Conservation (phyloP, 2,329 filamentous ascomycete genomes). For the Ceratocystis cubensis region DNA sequence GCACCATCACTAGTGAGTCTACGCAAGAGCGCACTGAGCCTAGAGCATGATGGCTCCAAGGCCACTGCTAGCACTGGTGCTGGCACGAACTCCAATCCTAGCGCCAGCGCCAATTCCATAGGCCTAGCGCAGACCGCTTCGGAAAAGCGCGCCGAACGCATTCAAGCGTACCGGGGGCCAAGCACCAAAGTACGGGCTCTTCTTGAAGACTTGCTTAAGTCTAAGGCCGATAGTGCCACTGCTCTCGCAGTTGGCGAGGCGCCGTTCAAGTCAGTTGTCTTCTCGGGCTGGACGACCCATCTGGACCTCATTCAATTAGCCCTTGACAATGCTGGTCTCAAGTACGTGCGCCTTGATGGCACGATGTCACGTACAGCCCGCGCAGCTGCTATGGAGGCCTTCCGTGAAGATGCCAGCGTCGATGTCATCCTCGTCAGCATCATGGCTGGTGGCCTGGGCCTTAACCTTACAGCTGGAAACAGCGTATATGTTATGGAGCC, state of each 20-base stretch:
- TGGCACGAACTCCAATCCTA: conserved; percentile 19
- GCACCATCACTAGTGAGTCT: conserved; percentile 54
- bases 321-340: conserved; percentile 53
- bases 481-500: conserved; percentile 96
- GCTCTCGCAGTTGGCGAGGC: conserved; percentile 44
- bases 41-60: conserved; percentile 43
- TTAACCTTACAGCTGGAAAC: conserved; percentile 78
- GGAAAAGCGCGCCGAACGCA: conserved; percentile 23
- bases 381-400: conserved; percentile 60
- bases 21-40: conserved; percentile 45
- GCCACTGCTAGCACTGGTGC: conserved; percentile 25
- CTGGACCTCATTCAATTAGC: conserved; percentile 84
- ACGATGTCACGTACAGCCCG: conserved; percentile 69
- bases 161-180: conserved; percentile 62
- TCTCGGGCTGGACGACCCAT: conserved; percentile 92
- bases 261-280: conserved; percentile 85
- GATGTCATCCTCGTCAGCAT: conserved; percentile 84
- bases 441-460: conserved; percentile 77
- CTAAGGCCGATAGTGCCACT: conserved; percentile 48
- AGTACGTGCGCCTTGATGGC: conserved; percentile 74
- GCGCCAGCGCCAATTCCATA: background rate
- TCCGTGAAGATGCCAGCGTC: conserved; percentile 58
- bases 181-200: conserved; percentile 86
- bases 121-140: background rate
- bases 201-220: conserved; percentile 56